A percentile compares a stretch with the other conserved stretches of the same genome.
These are phyloP conservation scores for Paragyromitra xinjiangensis DNA, from an alignment of 495 filamentous ascomycete genomes.

Conservation along the genomic window DNA sequence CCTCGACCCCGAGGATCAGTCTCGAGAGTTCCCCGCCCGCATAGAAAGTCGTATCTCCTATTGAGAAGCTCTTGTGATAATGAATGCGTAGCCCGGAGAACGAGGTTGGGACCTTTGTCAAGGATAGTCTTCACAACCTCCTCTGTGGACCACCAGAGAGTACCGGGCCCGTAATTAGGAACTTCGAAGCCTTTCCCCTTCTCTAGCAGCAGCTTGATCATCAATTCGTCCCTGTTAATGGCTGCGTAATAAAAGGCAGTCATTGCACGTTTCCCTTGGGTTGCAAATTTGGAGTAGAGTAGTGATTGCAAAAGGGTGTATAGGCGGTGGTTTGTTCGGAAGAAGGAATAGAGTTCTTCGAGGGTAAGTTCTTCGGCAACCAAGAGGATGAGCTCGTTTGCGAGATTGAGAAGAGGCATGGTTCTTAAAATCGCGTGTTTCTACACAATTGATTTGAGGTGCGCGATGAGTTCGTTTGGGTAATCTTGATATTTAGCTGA, in stretches of 20 bases:
- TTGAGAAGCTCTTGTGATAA: no score
- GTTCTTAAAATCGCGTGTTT: neutral
- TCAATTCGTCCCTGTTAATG: neutral
- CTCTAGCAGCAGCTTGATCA: neutral
- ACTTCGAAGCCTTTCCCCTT: neutral
- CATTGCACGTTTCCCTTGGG: neutral
- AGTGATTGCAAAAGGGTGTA: neutral
- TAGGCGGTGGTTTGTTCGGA: neutral
- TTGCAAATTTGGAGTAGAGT: neutral
- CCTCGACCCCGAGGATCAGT: no score
- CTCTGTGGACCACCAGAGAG: no score
- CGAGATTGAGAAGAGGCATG: neutral
- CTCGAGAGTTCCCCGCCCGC: no score
- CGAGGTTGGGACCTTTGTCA: no score
- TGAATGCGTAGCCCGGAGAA: no score
- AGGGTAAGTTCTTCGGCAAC: neutral
- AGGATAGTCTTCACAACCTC: no score
- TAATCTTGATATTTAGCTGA: neutral
- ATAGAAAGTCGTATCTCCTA: no score
- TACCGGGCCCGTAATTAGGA: neutral
- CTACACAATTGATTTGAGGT: neutral
- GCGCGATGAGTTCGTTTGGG: no score
- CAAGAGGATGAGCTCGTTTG: neutral
- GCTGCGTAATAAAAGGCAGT: neutral
- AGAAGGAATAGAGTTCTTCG: neutral